phyloP scores from a whole-genome alignment of 169 alveolate species.

The Babesia ovis region DNA sequence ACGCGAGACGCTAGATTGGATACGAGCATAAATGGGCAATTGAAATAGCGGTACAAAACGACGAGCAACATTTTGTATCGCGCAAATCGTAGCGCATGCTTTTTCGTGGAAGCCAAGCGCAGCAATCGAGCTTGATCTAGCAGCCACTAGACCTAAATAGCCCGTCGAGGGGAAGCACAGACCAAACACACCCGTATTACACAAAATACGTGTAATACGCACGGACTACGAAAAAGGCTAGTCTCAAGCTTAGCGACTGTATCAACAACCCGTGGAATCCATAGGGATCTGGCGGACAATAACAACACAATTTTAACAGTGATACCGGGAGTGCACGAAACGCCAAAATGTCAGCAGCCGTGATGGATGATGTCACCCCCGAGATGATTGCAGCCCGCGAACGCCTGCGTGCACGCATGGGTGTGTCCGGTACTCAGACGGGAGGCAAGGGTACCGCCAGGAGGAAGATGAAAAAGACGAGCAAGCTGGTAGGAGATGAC shows the following conservation, averaged over 20 bases:
- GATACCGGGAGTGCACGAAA: too few relatives aligned
- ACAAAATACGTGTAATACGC: neutral
- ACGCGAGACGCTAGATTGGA: slow-evolving; percentile 17
- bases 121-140: neutral
- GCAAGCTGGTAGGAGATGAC: slow-evolving; percentile 89
- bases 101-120: neutral
- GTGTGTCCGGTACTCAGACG: slow-evolving; percentile 86
- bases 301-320: too few relatives aligned
- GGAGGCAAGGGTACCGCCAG: slow-evolving; percentile 97
- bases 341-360: slow-evolving; percentile 23
- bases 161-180: neutral
- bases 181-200: neutral
- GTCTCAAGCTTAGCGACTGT: too few relatives aligned
- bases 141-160: neutral
- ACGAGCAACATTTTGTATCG: neutral
- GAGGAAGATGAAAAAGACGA: slow-evolving; percentile 90
- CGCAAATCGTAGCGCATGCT: neutral
- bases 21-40: neutral
- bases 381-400: slow-evolving; percentile 91
- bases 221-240: neutral
- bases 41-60: neutral
- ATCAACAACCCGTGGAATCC: too few relatives aligned
- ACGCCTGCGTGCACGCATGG: slow-evolving; percentile 90
- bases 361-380: slow-evolving; percentile 79
- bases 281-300: too few relatives aligned